Evolutionary conservation across 2,329 filamentous ascomycete species (phyloP).

Genomic region (Colletotrichum lentis): DNA sequence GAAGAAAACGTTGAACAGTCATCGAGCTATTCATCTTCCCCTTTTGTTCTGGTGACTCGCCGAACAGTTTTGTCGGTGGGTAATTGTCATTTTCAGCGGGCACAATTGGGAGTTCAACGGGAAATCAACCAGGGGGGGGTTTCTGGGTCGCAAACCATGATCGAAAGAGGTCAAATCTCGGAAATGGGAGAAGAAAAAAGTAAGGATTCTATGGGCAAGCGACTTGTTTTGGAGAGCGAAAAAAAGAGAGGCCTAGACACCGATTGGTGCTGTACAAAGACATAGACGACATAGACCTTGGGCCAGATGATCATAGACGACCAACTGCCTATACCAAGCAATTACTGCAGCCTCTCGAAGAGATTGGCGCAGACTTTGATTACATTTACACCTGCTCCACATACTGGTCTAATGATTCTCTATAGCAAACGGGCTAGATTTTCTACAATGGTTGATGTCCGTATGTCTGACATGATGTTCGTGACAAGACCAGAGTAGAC

Average conservation of each 20-base stretch:
- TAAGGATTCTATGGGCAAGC: conserved; percentile 8
- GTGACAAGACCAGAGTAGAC: too few relatives aligned
- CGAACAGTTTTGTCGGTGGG: background rate
- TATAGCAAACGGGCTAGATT: too few relatives aligned
- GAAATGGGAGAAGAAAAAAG: conserved; percentile 10
- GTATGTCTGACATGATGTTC: too few relatives aligned
- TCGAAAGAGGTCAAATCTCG: background rate
- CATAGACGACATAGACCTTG: conserved; percentile 24
- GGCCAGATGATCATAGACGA: background rate
- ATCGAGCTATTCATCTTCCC: background rate
- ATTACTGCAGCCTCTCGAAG: background rate
- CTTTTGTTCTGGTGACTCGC: conserved; percentile 7
- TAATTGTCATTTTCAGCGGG: background rate
- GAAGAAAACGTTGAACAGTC: conserved; percentile 15
- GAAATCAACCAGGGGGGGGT: background rate
- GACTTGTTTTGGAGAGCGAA: conserved; percentile 6
- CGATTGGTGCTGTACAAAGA: conserved; percentile 18
- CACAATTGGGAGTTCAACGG: background rate
- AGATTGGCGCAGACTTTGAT: conserved; percentile 1
- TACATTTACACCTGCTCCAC: background rate
- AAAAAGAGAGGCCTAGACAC: background rate
- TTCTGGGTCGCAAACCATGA: background rate
- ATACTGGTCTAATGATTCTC: background rate
- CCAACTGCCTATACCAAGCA: background rate
- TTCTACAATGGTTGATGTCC: too few relatives aligned